Percentiles rank a stretch among this genome's conserved stretches.
Conservation (phyloP, 441 rosid species). For the Erodium texanum region DNA sequence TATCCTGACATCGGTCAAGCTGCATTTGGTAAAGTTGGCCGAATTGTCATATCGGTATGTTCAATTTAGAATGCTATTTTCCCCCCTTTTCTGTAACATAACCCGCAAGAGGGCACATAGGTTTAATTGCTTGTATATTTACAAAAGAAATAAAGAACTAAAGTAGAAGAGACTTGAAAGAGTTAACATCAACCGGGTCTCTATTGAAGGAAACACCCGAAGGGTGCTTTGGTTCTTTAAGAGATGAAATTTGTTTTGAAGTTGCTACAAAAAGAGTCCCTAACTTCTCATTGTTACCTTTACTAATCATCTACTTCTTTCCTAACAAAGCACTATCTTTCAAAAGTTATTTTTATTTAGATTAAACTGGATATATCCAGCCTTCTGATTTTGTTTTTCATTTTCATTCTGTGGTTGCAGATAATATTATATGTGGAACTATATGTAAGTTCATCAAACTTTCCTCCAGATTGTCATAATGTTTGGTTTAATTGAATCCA, state of each 20-base stretch:
- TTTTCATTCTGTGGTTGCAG: conserved; percentile 35
- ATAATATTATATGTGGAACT: conserved; percentile 65
- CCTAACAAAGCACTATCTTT: not conserved
- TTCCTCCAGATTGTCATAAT: not conserved
- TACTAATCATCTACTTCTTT: not conserved
- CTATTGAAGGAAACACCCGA: not conserved
- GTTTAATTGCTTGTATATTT: not conserved
- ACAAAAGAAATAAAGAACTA: not conserved
- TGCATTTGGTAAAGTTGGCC: conserved; percentile 69
- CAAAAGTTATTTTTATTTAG: not conserved
- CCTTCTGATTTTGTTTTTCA: not conserved
- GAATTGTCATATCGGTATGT: conserved; percentile 57
- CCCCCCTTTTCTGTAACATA: too few relatives aligned
- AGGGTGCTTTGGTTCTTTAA: not conserved
- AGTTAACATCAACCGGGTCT: not conserved
- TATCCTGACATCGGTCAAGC: conserved; percentile 94
- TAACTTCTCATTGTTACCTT: not conserved
- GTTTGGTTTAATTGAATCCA: not conserved
- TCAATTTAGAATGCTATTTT: not conserved
- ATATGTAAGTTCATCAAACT: conserved; percentile 36
- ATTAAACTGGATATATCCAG: not conserved
- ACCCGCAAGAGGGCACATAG: not conserved
- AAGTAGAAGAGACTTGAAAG: not conserved
- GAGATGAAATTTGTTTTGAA: not conserved
- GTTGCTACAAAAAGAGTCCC: not conserved